Percentiles rank a stretch among this genome's conserved stretches.
These are phyloP conservation scores for Globisporangium spiculum DNA, from an alignment of 352 stramenopile genomes.

Conservation along the genomic window DNA sequence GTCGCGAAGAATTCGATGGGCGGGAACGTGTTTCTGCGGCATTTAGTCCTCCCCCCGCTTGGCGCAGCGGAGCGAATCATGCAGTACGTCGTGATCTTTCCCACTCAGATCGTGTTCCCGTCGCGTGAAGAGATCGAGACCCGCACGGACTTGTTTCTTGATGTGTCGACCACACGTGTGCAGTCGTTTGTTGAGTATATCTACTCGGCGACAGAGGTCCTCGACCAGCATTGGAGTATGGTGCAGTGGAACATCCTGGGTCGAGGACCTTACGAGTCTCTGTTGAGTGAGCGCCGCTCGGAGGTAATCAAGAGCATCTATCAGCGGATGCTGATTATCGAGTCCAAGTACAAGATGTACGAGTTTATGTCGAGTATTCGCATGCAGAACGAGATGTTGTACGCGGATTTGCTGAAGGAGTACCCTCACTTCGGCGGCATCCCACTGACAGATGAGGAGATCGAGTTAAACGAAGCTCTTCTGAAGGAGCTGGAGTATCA, in stretches of 20 bases:
- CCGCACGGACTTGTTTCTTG: constrained; percentile 68
- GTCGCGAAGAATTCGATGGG: constrained; percentile 81
- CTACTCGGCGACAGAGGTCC: constrained; percentile 79
- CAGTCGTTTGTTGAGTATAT: constrained; percentile 77
- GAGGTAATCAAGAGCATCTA: constrained; percentile 75
- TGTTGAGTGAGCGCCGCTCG: constrained; percentile 46
- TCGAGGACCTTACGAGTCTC: constrained; percentile 71
- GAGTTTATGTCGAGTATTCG: constrained; percentile 85
- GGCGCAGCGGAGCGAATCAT: constrained; percentile 64
- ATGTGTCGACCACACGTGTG: constrained; percentile 69
- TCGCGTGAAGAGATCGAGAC: constrained; percentile 76
- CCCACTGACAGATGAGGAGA: constrained; percentile 37
- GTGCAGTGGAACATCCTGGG: constrained; percentile 87
- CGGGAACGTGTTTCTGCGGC: constrained; percentile 55
- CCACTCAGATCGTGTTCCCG: constrained; percentile 73
- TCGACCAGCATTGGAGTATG: constrained; percentile 85
- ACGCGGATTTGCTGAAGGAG: constrained; percentile 52
- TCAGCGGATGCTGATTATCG: constrained; percentile 67
- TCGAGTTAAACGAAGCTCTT: constrained; percentile 41
- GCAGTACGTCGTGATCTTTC: constrained; percentile 74
- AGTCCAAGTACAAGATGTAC: constrained; percentile 76
- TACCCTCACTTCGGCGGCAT: constrained; percentile 51
- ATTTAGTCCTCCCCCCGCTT: constrained; percentile 68
- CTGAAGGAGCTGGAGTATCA: constrained; percentile 43
- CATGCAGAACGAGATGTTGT: constrained; percentile 85